Percentiles rank a stretch among this genome's conserved stretches.
These are phyloP conservation scores for Monilinia aucupariae DNA, from an alignment of 2,329 filamentous ascomycete species.

Conservation along the genomic window DNA sequence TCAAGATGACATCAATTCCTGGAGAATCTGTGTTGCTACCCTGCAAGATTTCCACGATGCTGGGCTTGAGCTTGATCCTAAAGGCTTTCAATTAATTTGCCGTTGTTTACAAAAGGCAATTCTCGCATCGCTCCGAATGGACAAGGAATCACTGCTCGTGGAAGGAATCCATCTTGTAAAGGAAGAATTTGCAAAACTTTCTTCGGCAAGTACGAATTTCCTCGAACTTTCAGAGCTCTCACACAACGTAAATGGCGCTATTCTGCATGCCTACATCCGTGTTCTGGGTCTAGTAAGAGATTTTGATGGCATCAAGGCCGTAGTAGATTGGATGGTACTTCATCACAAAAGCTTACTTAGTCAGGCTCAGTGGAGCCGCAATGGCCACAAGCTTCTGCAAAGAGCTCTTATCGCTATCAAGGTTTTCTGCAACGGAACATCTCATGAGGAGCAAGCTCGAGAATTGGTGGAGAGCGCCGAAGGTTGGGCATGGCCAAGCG, in stretches of 20 bases:
- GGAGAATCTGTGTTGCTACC: constrained; percentile 24
- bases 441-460: constrained; percentile 20
- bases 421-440: constrained; percentile 21
- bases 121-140: constrained; percentile 18
- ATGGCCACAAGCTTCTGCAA: constrained; percentile 22
- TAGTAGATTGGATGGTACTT: constrained; percentile 54
- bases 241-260: constrained; percentile 41
- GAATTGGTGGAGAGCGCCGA: constrained; percentile 26
- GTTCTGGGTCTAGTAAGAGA: constrained; percentile 58
- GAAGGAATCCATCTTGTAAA: constrained; percentile 33
- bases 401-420: constrained; percentile 27
- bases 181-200: constrained; percentile 31
- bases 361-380: constrained; percentile 20
- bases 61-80: constrained; percentile 31
- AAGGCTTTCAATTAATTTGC: constrained; percentile 30
- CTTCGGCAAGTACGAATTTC: constrained; percentile 17
- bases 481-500: constrained; percentile 31
- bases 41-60: constrained; percentile 28
- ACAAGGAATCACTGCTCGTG: constrained; percentile 1
- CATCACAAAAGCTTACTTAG: constrained; percentile 39
- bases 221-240: constrained; percentile 35
- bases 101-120: constrained; percentile 29
- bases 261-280: constrained; percentile 57
- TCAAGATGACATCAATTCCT: constrained; percentile 28
- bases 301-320: constrained; percentile 49